phyloP scores from a whole-genome alignment of 345 rosid genomes.

The Nasturtium officinale region DNA sequence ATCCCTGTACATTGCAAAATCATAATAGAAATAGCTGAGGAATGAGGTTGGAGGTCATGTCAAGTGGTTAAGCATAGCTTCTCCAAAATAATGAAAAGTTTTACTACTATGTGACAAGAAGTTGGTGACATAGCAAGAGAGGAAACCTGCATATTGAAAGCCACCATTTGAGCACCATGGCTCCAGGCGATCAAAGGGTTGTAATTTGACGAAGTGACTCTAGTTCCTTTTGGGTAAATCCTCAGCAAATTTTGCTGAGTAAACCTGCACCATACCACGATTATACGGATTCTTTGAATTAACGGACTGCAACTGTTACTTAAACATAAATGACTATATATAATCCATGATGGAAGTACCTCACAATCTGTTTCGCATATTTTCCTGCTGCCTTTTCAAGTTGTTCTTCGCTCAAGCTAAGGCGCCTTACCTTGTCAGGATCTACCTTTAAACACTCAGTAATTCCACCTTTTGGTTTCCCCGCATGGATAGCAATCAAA shows the following conservation, averaged over 20 bases:
- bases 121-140: constrained; percentile 1
- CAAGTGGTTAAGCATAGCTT: background rate
- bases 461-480: constrained; percentile 57
- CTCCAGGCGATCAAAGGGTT: constrained; percentile 77
- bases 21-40: background rate
- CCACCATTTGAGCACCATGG: constrained; percentile 94
- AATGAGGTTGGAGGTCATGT: constrained; percentile 11
- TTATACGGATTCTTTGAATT: constrained; percentile 3
- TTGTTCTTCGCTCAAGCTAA: constrained; percentile 60
- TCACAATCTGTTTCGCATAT: constrained; percentile 49
- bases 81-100: constrained; percentile 4
- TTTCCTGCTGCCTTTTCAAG: constrained; percentile 53
- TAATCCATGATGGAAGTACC: constrained; percentile 32
- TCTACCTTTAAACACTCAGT: constrained; percentile 51
- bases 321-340: background rate
- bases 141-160: constrained; percentile 83
- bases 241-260: constrained; percentile 67
- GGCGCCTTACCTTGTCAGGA: constrained; percentile 57
- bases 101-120: background rate
- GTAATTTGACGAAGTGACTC: constrained; percentile 71
- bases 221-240: constrained; percentile 70
- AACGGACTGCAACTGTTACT: background rate
- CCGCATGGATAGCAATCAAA: constrained; percentile 55
- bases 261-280: constrained; percentile 49
- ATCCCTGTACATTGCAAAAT: constrained; percentile 48